phyloP scores from a whole-genome alignment of 2,329 filamentous ascomycete species.

The Nakataea oryzae region DNA sequence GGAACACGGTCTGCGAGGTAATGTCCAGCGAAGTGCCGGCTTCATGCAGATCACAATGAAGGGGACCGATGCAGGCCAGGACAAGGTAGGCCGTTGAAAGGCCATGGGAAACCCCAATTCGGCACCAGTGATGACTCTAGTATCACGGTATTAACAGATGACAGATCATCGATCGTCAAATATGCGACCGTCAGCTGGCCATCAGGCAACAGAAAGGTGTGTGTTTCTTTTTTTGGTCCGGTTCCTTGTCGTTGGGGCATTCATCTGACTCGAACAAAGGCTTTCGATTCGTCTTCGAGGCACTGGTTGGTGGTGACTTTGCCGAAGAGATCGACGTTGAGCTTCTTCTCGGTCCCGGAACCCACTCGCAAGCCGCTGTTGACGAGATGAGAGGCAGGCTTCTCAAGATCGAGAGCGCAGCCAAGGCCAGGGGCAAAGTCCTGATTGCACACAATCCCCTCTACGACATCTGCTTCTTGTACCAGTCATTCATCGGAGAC shows the following conservation, averaged over 20 bases:
- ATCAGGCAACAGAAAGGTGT: slow-evolving; percentile 11
- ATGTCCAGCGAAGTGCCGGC: background rate
- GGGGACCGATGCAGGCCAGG: slow-evolving; percentile 1
- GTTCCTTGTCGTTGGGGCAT: background rate
- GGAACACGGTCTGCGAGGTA: slow-evolving; percentile 7
- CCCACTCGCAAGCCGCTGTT: background rate
- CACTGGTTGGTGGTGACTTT: slow-evolving; percentile 29
- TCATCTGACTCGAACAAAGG: background rate
- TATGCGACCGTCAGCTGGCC: slow-evolving; percentile 1
- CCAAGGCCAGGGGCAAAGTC: slow-evolving; percentile 22
- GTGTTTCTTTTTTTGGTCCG: background rate
- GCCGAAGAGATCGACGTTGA: slow-evolving; percentile 8
- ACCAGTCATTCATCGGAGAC: slow-evolving; percentile 48
- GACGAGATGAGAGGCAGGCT: slow-evolving; percentile 1
- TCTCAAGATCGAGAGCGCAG: slow-evolving; percentile 12
- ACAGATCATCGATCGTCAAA: background rate
- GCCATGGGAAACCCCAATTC: background rate
- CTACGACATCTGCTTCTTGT: slow-evolving; percentile 53
- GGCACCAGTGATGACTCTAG: background rate
- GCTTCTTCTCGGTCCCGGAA: slow-evolving; percentile 4
- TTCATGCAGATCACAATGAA: slow-evolving; percentile 11
- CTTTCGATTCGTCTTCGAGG: slow-evolving; percentile 21
- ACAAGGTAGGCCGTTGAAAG: background rate
- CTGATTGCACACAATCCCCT: slow-evolving; percentile 58
- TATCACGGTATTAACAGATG: background rate